Base-by-base conservation (phyloP, 106 monocot genomes). In the Apostasia ramifera region DNA sequence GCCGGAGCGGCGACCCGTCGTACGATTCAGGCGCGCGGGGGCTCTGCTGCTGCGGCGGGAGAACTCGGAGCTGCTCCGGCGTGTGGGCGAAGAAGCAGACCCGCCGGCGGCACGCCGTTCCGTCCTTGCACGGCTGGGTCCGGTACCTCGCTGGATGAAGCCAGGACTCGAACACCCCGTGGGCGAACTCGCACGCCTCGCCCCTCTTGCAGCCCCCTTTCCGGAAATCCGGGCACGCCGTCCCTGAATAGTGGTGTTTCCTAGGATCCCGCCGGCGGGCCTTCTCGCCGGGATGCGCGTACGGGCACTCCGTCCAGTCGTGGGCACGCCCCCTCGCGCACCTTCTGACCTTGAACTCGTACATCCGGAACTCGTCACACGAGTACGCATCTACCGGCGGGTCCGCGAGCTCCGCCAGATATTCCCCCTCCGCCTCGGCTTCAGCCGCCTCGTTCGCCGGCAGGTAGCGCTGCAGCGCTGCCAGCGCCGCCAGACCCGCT, bases 61-160 rank as follows among this genome's bases (percentile, higher is more conserved):
- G 54, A 3, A 82, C 60, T 6, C 84, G 46, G 3, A 86, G 75
- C 82, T 94, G 84, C 44, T 75, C 87, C 14, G 87, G 76, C 4
- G 90, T 87, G 74, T 88, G 88, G 6, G 88, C 88, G 57, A 88
- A 84, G 59, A 88, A 88, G 70, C 88, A 88, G 4, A 84, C 81
- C 0, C 66, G 72, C 4, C 84, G 80, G 43, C 73, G 67, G 49
- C 84, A 88, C 3, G 78, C 67, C 41, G 67, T 72, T 44, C 94
- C 94, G 60, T 83, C 90, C 69, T 91, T 87, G 83, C 94, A 94
- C 2, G 90, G 87, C 75, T 83, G 84, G 8, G 94, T 94, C 9
- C 90, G 77, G 70, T 88, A 94, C 66, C 66, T 66, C 10, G 66
- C 66, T 0, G 66, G 66, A 9, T 66, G 66, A 40, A 66, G 66